Conservation (phyloP, 2,329 filamentous ascomycete species). For the Periconia sp. region DNA sequence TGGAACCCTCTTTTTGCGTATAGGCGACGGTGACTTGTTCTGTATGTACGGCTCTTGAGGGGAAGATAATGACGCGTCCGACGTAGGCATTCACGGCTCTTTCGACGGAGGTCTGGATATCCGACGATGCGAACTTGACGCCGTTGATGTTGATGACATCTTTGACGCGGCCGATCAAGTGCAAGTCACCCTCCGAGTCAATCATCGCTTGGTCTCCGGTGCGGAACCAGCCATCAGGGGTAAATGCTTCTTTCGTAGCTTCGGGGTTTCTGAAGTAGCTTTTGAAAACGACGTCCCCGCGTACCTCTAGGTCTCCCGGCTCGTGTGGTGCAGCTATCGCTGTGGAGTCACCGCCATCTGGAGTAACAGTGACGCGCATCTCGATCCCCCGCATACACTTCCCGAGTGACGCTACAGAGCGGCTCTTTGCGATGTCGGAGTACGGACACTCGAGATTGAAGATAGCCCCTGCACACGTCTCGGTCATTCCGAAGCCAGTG, state of each 20-base stretch:
- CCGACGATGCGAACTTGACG: slow-evolving; percentile 19
- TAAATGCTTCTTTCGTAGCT: slow-evolving; percentile 24
- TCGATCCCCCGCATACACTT: slow-evolving; percentile 41
- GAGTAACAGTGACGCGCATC: slow-evolving; percentile 35
- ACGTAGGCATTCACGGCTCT: too few relatives aligned
- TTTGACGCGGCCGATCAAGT: slow-evolving; percentile 24
- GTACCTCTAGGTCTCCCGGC: slow-evolving; percentile 24
- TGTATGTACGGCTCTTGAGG: background rate
- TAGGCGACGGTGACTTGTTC: slow-evolving; percentile 7
- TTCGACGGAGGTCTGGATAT: too few relatives aligned
- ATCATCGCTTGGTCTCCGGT: slow-evolving; percentile 26
- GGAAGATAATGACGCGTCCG: background rate
- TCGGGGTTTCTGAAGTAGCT: slow-evolving; percentile 36
- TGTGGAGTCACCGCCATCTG: too few relatives aligned
- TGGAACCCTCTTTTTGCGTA: background rate
- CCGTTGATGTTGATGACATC: slow-evolving; percentile 32
- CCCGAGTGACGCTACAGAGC: slow-evolving; percentile 45
- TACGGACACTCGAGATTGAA: slow-evolving; percentile 46
- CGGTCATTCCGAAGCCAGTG: slow-evolving; percentile 55
- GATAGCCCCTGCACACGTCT: slow-evolving; percentile 55
- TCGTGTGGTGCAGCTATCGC: background rate
- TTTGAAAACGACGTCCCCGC: slow-evolving; percentile 44
- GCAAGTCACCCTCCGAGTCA: slow-evolving; percentile 22
- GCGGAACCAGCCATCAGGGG: slow-evolving; percentile 23
- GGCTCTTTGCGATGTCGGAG: slow-evolving; percentile 37